These are phyloP conservation scores for Collybia mongolica DNA, from an alignment of 768 basidiomycete genomes.

Conservation along the genomic window DNA sequence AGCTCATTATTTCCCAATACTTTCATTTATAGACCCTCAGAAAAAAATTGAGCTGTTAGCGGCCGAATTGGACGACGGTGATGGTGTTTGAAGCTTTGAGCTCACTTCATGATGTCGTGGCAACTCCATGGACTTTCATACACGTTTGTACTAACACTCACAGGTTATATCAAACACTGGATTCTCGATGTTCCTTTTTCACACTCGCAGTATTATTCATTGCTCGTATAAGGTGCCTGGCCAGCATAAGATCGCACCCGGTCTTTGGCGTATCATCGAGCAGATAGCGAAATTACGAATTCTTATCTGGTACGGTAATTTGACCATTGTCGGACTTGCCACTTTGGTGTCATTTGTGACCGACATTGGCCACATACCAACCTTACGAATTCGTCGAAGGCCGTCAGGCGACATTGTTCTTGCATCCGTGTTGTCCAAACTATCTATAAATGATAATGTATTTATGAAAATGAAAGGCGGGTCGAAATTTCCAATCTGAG, in stretches of 20 bases:
- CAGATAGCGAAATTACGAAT: constrained; percentile 42
- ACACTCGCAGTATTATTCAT: constrained; percentile 1
- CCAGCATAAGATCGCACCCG: constrained; percentile 59
- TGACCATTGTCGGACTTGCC: background rate
- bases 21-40: constrained; percentile 26
- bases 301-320: background rate
- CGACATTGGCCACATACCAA: background rate
- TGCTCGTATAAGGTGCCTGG: constrained; percentile 81
- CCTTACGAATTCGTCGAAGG: background rate
- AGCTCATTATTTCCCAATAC: background rate
- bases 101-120: constrained; percentile 2
- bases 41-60: constrained; percentile 64
- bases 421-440: background rate
- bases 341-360: background rate
- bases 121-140: background rate
- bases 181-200: background rate
- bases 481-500: too few species aligned
- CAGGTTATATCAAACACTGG: constrained; percentile 3
- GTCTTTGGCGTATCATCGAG: constrained; percentile 76
- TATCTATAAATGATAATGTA: too few species aligned
- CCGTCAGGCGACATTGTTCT: background rate
- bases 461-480: background rate
- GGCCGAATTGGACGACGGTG: constrained; percentile 63
- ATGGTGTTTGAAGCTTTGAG: constrained; percentile 38
- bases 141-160: constrained; percentile 14